Evolutionary conservation across 2,329 filamentous ascomycete species (phyloP), one percentile per base, ranked within the genome.

Genomic region (Hypoxylon sp.): DNA sequence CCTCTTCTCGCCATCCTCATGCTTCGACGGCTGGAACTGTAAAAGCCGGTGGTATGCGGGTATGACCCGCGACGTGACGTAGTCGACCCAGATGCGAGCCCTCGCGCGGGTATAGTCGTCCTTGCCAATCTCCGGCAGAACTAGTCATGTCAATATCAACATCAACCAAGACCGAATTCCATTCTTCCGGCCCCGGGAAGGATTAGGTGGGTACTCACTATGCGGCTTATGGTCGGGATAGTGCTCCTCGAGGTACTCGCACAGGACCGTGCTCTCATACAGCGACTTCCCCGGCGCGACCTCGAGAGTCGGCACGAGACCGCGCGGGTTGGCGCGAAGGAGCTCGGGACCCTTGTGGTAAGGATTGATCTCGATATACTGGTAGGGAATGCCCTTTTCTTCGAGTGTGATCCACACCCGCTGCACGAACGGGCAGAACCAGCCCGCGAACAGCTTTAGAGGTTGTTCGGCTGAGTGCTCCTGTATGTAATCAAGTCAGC

Each of bases 331-430:
- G 68, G 94, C 82, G 10, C 84, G 83, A 23, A 94, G 82, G 21
- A 94, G 89, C 1, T 86, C 88, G 2, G 86, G 79, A 0, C 88
- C 88, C 75, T 94, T 94, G 77, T 89, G 83, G 81, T 94, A 94
- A 0, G 92, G 92, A 78, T 94, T 93, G 64, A 93, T 89, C 81
- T 93, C 90, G 69, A 92, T 83, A 77, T 92, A 93, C 80, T 93
- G 89, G 77, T 94, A 91, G 10, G 87, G 86, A 25, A 93, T 91
- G 1, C 83, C 79, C 78, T 94, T 94, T 76, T 94, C 91, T 74
- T 90, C 86, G 13, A 94, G 85, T 0, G 89, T 87, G 67, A 93
- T 89, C 90, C 91, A 93, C 14, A 86, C 85, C 14, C 91, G 86
- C 80, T 94, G 91, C 3, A 93, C 86, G 68, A 88, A 88, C n/a